Evolutionary conservation across 1,284 basidiomycete genomes (phyloP).

Genomic region (Nidula niveotomentosa): DNA sequence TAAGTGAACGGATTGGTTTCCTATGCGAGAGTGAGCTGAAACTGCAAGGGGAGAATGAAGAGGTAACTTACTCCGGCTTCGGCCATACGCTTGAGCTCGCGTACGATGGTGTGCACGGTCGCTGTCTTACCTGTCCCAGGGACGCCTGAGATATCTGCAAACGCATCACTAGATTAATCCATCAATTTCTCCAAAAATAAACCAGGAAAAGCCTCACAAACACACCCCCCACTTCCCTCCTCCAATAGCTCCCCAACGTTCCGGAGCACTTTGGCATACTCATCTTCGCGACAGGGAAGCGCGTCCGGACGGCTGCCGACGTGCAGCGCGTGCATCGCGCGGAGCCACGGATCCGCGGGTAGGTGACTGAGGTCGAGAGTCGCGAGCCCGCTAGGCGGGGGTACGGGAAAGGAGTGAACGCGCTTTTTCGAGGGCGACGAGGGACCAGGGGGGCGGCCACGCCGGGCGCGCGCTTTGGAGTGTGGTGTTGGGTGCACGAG

Average conservation of each 20-base stretch:
- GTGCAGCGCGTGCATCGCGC: constrained; percentile 88
- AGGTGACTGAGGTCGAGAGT: constrained; percentile 39
- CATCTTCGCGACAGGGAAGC: constrained; percentile 88
- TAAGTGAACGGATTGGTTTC: constrained; percentile 95
- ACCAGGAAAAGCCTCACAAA: constrained; percentile 64
- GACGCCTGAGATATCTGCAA: constrained; percentile 90
- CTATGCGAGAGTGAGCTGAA: constrained; percentile 33
- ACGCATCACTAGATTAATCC: not conserved
- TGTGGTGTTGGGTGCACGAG: constrained; percentile 28
- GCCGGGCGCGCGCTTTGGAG: constrained; percentile 23
- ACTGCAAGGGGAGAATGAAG: not conserved
- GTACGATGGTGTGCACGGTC: constrained; percentile 90
- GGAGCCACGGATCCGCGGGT: constrained; percentile 76
- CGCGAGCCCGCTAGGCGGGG: constrained; percentile 26
- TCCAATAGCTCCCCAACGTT: constrained; percentile 87
- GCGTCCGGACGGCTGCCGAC: constrained; percentile 92
- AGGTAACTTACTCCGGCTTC: constrained; percentile 60
- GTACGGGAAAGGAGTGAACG: not conserved
- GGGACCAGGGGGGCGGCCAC: not conserved
- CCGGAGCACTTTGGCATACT: constrained; percentile 79
- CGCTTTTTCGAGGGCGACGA: not conserved
- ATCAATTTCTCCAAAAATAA: constrained; percentile 1
- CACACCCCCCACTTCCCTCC: constrained; percentile 91
- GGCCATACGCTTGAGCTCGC: constrained; percentile 87
- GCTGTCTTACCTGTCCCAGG: constrained; percentile 99